Evolutionary conservation across 176 grass and related monocot species (phyloP), one percentile per base, ranked within the genome.

Genomic region (Triticum dicoccoides): DNA sequence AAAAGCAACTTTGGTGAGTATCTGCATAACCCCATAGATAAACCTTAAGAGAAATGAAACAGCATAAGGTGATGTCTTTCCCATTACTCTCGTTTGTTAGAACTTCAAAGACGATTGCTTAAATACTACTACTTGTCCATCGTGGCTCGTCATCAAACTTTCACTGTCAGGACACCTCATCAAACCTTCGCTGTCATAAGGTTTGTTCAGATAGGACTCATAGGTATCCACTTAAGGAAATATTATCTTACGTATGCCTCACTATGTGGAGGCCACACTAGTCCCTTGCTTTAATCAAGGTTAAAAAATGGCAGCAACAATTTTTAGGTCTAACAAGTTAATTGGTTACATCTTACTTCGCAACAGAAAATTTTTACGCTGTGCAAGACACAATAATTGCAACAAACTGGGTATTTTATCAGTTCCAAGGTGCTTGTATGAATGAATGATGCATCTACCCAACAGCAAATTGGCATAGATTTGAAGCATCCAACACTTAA

Each of bases 1-100:
- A 49, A 91, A 84, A 79, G 82, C 70, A 45, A 84, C 29, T 67
- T 85, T 88, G 59, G 71, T 69, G 11, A 91, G 47, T 59, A 91
- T 61, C 15, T 77, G 49, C 76, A 82, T 81, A 11, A 61, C 82
- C 5, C 61, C 86, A 51, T 87, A 85, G 9, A 66, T 80, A 13
- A 64, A 81, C 11, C 85, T 84, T 45, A 84, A 20, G 23, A 84
- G 82, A n/a, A 86, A 72, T 25, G 47, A 23, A 61, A 69, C 80
- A 77, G n/a, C 73, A 70, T 88, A 82, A 83, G 80, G 63, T 47
- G 73, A 51, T 83, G 52, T 18, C 2, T 24, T 69, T 9, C 63
- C 86, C 80, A 88, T 83, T 47, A 20, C 30, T 33, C 23, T 51
- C 18, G 9, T 61, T 9, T 70, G 65, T 83, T 78, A 45, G 35